Percentiles rank a stretch among this genome's conserved stretches.
These are phyloP conservation scores for Macrolepiota albuminosa DNA, from an alignment of 768 basidiomycete genomes.

Conservation along the genomic window DNA sequence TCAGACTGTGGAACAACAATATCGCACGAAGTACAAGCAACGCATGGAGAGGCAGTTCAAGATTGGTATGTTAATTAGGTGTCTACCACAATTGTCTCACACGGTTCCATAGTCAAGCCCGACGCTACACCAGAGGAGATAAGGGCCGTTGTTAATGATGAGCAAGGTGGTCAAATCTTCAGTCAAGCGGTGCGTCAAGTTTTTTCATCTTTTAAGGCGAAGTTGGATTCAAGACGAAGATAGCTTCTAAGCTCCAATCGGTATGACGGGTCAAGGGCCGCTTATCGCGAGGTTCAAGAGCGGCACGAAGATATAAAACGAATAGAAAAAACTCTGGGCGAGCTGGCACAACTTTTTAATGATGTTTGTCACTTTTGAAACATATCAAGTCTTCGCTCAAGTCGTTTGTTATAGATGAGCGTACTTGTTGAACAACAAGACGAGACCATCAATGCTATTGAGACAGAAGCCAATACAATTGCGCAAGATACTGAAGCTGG, in stretches of 20 bases:
- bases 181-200: conserved; percentile 64
- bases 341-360: conserved; percentile 94
- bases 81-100: not conserved
- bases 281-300: conserved; percentile 95
- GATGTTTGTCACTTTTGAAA: conserved; percentile 52
- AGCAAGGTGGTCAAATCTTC: conserved; percentile 82
- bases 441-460: conserved; percentile 79
- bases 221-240: conserved; percentile 7
- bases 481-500: conserved; percentile 85
- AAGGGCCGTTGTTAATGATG: conserved; percentile 79
- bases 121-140: conserved; percentile 90
- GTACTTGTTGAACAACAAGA: conserved; percentile 94
- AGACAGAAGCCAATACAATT: conserved; percentile 67
- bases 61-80: conserved; percentile 51
- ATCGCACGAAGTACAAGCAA: conserved; percentile 74
- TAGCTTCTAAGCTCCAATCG: conserved; percentile 88
- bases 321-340: conserved; percentile 89
- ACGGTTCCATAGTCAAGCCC: conserved; percentile 65
- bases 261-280: conserved; percentile 84
- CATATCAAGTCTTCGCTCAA: not conserved
- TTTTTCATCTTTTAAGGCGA: not conserved
- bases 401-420: conserved; percentile 64
- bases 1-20: conserved; percentile 77
- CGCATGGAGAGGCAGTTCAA: conserved; percentile 83
- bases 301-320: conserved; percentile 94